A percentile compares a stretch with the other conserved stretches of the same genome.
Conservation (phyloP, 2,329 filamentous ascomycete species). For the Alternaria novae-zelandiae region DNA sequence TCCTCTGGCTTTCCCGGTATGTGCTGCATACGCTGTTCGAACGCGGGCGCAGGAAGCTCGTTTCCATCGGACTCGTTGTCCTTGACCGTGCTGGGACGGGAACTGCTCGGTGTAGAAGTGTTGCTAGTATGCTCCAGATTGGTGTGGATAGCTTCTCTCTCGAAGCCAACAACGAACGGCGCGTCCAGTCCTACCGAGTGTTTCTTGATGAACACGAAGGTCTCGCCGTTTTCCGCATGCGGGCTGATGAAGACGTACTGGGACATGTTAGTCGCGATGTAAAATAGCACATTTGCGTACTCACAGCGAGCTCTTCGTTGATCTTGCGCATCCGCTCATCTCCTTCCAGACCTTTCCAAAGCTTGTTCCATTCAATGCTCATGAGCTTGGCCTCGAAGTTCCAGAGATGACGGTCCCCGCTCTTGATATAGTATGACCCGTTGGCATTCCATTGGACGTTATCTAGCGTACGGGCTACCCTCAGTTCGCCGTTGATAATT, state of each 20-base stretch:
- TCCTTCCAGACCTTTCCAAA: constrained; percentile 20
- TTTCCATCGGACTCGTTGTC: not conserved
- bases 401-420: constrained; percentile 7
- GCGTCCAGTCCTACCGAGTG: constrained; percentile 13
- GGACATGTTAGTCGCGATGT: constrained; percentile 10
- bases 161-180: constrained; percentile 27
- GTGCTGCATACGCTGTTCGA: constrained; percentile 1
- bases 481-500: constrained; percentile 19
- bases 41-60: not conserved
- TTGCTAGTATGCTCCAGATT: constrained; percentile 4
- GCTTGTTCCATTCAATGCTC: constrained; percentile 18
- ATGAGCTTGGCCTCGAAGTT: constrained; percentile 16
- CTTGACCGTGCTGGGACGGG: no score
- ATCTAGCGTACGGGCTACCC: not conserved
- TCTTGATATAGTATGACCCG: constrained; percentile 30
- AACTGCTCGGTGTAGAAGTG: not conserved
- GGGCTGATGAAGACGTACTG: constrained; percentile 32
- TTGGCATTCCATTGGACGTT: constrained; percentile 29
- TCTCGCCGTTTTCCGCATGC: constrained; percentile 25
- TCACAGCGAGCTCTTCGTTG: constrained; percentile 27
- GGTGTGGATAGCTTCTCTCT: constrained; percentile 16
- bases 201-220: constrained; percentile 37
- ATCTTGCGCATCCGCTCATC: not conserved
- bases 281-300: not conserved
- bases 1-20: not conserved